Base-by-base conservation (phyloP, 768 basidiomycete species). In the Mycena epipterygia region DNA sequence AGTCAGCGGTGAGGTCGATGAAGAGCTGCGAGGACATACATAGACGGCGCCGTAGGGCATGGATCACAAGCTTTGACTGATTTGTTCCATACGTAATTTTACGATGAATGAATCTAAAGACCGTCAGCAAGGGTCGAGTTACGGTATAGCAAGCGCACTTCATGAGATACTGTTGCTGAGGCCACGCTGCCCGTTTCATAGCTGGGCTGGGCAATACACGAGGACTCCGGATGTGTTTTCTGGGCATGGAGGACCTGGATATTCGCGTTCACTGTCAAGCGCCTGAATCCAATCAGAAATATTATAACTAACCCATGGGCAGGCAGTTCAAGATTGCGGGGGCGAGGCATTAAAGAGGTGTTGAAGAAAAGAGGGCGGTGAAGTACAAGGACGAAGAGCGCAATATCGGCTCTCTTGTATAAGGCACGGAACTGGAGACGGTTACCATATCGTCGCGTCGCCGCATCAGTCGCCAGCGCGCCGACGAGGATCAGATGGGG, bases 361-460 rank as follows among this genome's bases (percentile, higher is more conserved):
- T 32, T 17, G n/a, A 35, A 35, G 41, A 9, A 14, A 16, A 2
- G 42, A 16, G 44, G 27, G 5, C 29, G 21, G 46, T 0, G 37
- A 33, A 41, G 37, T 46, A 35, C 17, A 41, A 51, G 46, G 17
- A 63, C 61, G 51, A 39, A 27, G 41, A 25, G 7, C 59, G 32
- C n/a, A 48, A 62, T 19, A 8, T 12, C 25, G n/a, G 59, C 59
- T 61, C 49, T 52, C 39, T n/a, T n/a, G n/a, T 61, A 39, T 63
- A 68, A 46, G 66, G 39, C n/a, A 29, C 32, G 27, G 51, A 41
- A 63, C 42, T 63, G 68, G 68, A 63, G 56, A 69, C 68, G 46
- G 68, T 69, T 69, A 69, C 68, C 68, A 63, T 64, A 68, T 57
- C 52, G 41, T 57, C 56, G 46, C 49, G 44, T 61, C 68, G 53